phyloP scores from a whole-genome alignment of 2,329 filamentous ascomycete species.

The Diaporthe caulivora region DNA sequence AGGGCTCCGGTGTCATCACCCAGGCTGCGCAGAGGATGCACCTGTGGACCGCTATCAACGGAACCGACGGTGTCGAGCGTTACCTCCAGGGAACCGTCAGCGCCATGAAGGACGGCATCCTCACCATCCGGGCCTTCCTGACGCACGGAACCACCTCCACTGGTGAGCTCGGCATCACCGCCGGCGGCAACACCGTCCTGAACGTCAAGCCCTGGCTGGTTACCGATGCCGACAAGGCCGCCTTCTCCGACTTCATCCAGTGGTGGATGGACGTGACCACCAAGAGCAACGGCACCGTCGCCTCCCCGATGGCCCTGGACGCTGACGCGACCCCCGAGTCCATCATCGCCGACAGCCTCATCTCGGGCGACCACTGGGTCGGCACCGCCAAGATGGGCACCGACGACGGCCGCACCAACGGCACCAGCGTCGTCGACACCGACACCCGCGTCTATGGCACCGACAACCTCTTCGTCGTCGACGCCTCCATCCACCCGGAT shows the following conservation, averaged over 20 bases:
- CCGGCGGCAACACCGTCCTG: constrained; percentile 43
- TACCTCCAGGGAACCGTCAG: constrained; percentile 45
- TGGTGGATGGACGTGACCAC: constrained; percentile 37
- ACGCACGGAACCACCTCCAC: constrained; percentile 45
- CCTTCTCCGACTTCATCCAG: constrained; percentile 37
- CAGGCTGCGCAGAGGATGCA: constrained; percentile 44
- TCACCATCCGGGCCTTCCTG: constrained; percentile 43
- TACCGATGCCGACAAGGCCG: constrained; percentile 42
- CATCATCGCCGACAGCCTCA: constrained; percentile 22
- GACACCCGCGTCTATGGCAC: constrained; percentile 71
- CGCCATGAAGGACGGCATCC: constrained; percentile 38
- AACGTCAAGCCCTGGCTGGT: constrained; percentile 42
- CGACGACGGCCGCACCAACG: constrained; percentile 61
- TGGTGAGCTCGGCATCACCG: constrained; percentile 43
- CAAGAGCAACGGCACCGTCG: constrained; percentile 5
- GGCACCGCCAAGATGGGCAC: constrained; percentile 68
- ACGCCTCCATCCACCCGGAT: constrained; percentile 74
- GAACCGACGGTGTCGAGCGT: constrained; percentile 43
- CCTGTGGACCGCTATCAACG: constrained; percentile 43
- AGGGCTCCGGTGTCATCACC: constrained; percentile 43
- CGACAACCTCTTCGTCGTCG: constrained; percentile 72
- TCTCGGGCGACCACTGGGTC: constrained; percentile 37
- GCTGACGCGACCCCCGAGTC: not conserved
- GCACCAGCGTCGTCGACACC: constrained; percentile 66
- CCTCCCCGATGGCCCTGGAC: constrained; percentile 19